Evolutionary conservation across 768 basidiomycete species (phyloP).

Genomic region (Glaciozyma martinii): DNA sequence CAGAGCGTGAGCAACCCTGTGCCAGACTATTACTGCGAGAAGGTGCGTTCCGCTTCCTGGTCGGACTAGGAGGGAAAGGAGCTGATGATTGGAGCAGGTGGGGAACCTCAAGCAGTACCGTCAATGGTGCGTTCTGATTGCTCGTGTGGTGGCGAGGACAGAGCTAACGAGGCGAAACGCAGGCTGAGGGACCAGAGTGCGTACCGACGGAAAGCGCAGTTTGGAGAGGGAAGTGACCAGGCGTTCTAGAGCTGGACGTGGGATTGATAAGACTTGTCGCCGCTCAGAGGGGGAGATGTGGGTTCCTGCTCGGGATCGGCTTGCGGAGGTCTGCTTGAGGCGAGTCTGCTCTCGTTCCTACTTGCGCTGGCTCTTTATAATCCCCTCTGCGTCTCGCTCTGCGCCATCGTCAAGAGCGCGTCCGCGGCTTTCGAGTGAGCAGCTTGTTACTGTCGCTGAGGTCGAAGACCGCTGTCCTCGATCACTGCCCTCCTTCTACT

Average conservation of each 20-base stretch:
- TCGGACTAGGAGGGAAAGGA: not conserved
- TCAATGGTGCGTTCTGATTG: not conserved
- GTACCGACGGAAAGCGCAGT: conserved; percentile 21
- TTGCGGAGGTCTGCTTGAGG: too few relatives aligned
- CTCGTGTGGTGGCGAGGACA: not conserved
- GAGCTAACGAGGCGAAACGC: not conserved
- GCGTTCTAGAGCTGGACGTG: not conserved
- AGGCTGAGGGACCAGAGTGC: conserved; percentile 22
- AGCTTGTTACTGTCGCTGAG: too few relatives aligned
- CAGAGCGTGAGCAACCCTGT: conserved; percentile 35
- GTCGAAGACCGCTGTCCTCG: too few relatives aligned
- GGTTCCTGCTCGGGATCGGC: too few relatives aligned
- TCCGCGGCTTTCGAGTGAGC: too few relatives aligned
- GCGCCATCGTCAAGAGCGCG: too few relatives aligned
- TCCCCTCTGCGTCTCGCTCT: too few relatives aligned
- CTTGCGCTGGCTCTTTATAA: too few relatives aligned
- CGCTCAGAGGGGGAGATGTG: too few relatives aligned
- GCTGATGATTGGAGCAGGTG: not conserved
- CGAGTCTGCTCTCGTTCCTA: too few relatives aligned
- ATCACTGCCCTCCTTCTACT: too few relatives aligned
- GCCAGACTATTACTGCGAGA: conserved; percentile 33
- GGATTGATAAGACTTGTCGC: too few relatives aligned
- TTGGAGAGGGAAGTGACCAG: not conserved
- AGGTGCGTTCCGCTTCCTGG: conserved; percentile 36
- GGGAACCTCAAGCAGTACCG: conserved; percentile 17